A percentile compares a stretch with the other conserved stretches of the same genome.
phyloP scores from a whole-genome alignment of 371 early-diverging fungal species.

The Haplosporangium sp. region DNA sequence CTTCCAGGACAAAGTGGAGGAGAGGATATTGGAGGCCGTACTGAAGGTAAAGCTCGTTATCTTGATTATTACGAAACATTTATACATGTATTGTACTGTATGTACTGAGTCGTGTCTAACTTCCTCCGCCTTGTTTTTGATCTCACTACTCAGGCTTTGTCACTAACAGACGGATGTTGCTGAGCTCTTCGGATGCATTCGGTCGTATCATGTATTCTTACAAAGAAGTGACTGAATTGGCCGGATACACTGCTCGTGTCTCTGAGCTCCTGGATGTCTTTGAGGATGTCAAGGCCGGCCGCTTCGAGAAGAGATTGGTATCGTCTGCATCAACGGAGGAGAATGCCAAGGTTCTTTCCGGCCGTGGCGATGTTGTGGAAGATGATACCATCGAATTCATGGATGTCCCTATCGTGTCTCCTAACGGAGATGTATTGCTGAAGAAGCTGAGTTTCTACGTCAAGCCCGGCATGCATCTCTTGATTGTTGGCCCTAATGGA shows the following conservation, averaged over 20 bases:
- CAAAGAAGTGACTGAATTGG: conserved; percentile 89
- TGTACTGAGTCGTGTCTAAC: too few relatives aligned
- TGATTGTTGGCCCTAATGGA: conserved; percentile 98
- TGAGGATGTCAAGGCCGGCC: conserved; percentile 82
- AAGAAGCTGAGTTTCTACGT: conserved; percentile 87
- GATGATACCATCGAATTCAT: conserved; percentile 87
- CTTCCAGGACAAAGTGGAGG: conserved; percentile 59
- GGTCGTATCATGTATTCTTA: conserved; percentile 93
- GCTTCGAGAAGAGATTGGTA: conserved; percentile 73
- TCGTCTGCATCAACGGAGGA: conserved; percentile 68
- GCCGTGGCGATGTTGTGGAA: conserved; percentile 75
- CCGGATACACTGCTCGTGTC: conserved; percentile 92
- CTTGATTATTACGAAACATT: background rate
- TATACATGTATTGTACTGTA: too few relatives aligned
- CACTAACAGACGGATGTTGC: conserved; percentile 87
- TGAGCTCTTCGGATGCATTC: conserved; percentile 88
- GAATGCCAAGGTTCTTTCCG: conserved; percentile 68
- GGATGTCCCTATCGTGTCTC: conserved; percentile 94
- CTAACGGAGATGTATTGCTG: conserved; percentile 97
- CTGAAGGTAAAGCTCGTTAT: conserved; percentile 58
- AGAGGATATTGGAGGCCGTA: conserved; percentile 64
- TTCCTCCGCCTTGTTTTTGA: background rate
- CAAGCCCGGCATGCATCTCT: conserved; percentile 87
- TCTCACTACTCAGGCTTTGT: conserved; percentile 73
- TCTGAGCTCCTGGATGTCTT: conserved; percentile 82